These are phyloP conservation scores for Plasmodium yoelii DNA, from an alignment of 169 alveolate genomes.

Conservation along the genomic window DNA sequence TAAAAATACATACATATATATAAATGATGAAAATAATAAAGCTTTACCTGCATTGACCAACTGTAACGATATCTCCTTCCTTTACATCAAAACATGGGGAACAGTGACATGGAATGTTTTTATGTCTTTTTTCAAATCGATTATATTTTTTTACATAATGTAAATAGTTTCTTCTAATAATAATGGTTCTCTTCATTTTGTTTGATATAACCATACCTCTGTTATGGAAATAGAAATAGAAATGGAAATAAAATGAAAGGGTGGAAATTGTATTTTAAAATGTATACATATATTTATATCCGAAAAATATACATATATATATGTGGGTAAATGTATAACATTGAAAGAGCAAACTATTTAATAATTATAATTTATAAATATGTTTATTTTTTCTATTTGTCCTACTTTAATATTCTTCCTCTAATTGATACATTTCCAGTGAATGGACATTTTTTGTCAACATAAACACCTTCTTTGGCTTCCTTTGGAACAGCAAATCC, in stretches of 20 bases:
- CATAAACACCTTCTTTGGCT: conserved; percentile 98
- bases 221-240: conserved; percentile 10
- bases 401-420: conserved; percentile 96
- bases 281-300: background rate
- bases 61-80: conserved; percentile 99
- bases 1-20: no score
- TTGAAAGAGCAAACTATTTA: no score
- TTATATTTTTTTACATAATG: conserved; percentile 98
- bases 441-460: conserved; percentile 99
- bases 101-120: conserved; percentile 97
- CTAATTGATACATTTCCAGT: conserved; percentile 98
- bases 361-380: background rate
- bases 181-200: conserved; percentile 98
- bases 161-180: conserved; percentile 98
- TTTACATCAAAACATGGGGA: conserved; percentile 98
- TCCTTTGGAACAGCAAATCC: conserved; percentile 98
- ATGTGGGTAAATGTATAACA: no score
- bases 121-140: conserved; percentile 99
- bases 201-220: conserved; percentile 98
- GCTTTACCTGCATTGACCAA: conserved; percentile 97
- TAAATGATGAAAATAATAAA: no score
- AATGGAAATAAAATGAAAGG: background rate
- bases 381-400: conserved; percentile 1
- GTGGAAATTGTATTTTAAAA: conserved; percentile 10
- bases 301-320: no score